Evolutionary conservation across 495 filamentous ascomycete species (phyloP).

Genomic region (Massariosphaeria phaeospora): DNA sequence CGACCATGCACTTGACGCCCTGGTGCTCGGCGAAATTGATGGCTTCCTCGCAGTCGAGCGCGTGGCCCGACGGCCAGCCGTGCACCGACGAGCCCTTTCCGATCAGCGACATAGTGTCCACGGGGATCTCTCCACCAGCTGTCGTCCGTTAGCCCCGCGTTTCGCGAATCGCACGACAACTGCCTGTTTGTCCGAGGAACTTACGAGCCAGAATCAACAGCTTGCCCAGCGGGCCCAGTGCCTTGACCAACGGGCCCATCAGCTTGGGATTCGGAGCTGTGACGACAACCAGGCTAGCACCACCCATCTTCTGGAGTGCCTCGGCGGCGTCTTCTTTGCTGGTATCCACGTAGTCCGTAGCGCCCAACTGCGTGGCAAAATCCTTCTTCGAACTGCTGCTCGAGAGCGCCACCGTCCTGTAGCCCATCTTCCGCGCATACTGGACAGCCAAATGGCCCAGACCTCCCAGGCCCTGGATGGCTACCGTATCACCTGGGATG

Average conservation of each 20-base stretch:
- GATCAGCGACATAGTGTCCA: conserved; percentile 50
- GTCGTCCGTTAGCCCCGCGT: background rate
- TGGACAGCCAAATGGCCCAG: conserved; percentile 66
- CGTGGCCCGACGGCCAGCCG: conserved; percentile 61
- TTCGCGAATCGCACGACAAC: background rate
- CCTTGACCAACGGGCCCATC: conserved; percentile 52
- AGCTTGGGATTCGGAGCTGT: conserved; percentile 57
- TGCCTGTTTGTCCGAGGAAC: conserved; percentile 11
- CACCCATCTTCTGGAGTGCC: conserved; percentile 54
- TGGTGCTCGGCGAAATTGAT: conserved; percentile 56
- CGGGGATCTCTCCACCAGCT: conserved; percentile 49
- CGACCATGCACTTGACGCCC: conserved; percentile 57
- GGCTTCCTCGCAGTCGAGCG: conserved; percentile 60
- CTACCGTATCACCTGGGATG: conserved; percentile 52
- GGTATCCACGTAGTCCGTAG: conserved; percentile 62
- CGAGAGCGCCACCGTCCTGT: conserved; percentile 58
- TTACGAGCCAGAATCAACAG: conserved; percentile 53
- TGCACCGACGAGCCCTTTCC: conserved; percentile 50
- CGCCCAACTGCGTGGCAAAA: conserved; percentile 59
- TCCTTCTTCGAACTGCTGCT: conserved; percentile 53
- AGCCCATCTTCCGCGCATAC: conserved; percentile 62
- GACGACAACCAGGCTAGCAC: conserved; percentile 57
- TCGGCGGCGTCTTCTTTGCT: conserved; percentile 49
- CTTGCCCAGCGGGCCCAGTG: conserved; percentile 54
- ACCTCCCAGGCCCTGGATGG: conserved; percentile 49